Percentiles rank a stretch among this genome's conserved stretches.
phyloP scores from a whole-genome alignment of 1,139 yeast species.

The Kodamaea ohmeri region DNA sequence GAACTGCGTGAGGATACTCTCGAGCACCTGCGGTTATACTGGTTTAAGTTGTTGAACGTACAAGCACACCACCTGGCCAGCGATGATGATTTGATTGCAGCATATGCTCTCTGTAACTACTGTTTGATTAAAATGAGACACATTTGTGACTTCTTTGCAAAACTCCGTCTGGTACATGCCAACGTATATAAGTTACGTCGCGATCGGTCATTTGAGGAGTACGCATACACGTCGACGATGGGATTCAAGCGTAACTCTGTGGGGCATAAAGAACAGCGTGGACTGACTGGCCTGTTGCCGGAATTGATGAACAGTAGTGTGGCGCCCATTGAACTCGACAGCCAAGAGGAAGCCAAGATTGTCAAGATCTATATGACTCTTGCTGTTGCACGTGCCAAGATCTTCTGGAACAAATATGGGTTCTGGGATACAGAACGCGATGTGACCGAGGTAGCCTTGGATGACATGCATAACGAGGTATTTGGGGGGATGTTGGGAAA shows the following conservation, averaged over 20 bases:
- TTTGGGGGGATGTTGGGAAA: slow-evolving; percentile 15
- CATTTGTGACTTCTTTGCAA: slow-evolving; percentile 75
- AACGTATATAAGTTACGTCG: slow-evolving; percentile 41
- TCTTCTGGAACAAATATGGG: slow-evolving; percentile 88
- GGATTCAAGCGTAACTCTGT: slow-evolving; percentile 22
- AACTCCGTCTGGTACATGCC: slow-evolving; percentile 61
- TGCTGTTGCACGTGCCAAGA: slow-evolving; percentile 37
- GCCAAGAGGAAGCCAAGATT: slow-evolving; percentile 21
- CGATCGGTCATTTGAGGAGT: slow-evolving; percentile 24
- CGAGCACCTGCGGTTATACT: slow-evolving; percentile 76
- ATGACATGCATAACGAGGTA: slow-evolving; percentile 16
- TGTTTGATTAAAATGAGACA: slow-evolving; percentile 79
- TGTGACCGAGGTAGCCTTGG: slow-evolving; percentile 22
- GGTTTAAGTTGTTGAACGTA: slow-evolving; percentile 43
- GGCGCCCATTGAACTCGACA: slow-evolving; percentile 15
- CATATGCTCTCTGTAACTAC: slow-evolving; percentile 78
- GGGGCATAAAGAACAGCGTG: slow-evolving; percentile 6
- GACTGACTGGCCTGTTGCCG: slow-evolving; percentile 8
- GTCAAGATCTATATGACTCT: slow-evolving; percentile 24
- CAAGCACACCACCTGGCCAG: slow-evolving; percentile 18
- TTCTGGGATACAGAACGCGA: slow-evolving; percentile 49
- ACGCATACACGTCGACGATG: slow-evolving; percentile 12
- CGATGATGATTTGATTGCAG: slow-evolving; percentile 31
- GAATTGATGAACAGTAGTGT: slow-evolving; percentile 13
- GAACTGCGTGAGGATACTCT: slow-evolving; percentile 66